Percentiles rank a stretch among this genome's conserved stretches.
Evolutionary conservation across 495 filamentous ascomycete species (phyloP).

Genomic region (Lichina pygmaea): DNA sequence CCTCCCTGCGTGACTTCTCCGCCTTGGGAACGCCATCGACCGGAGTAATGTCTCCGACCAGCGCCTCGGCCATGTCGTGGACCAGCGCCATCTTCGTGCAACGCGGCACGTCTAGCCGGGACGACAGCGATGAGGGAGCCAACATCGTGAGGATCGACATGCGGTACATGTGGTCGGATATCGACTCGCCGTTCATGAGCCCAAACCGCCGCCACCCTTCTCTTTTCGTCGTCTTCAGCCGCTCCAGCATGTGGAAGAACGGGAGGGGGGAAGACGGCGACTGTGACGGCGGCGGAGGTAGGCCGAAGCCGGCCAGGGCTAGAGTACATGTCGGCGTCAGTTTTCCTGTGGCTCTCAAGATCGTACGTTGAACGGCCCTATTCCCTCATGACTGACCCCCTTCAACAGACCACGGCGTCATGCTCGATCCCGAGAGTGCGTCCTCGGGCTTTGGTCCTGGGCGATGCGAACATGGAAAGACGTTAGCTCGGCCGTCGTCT

Average conservation of each 20-base stretch:
- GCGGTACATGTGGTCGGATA: constrained; percentile 97
- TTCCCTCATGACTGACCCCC: too few species aligned
- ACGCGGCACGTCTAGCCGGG: constrained; percentile 42
- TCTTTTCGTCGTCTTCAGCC: constrained; percentile 80
- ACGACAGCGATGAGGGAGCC: constrained; percentile 47
- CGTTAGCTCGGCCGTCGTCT: too few species aligned
- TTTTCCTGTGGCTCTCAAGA: too few species aligned
- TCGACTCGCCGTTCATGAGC: constrained; percentile 51
- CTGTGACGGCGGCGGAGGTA: neutral
- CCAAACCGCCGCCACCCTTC: constrained; percentile 86
- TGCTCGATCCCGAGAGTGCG: too few species aligned
- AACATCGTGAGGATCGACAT: constrained; percentile 95
- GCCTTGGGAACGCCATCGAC: constrained; percentile 40
- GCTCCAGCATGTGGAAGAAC: constrained; percentile 82
- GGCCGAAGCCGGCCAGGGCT: neutral
- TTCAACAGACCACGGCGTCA: too few species aligned
- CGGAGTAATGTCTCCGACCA: constrained; percentile 92
- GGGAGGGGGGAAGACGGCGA: constrained; percentile 41
- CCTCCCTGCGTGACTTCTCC: constrained; percentile 74
- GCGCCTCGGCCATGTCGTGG: constrained; percentile 88
- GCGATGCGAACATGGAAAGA: too few species aligned
- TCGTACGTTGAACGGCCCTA: too few species aligned
- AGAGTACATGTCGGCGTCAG: neutral
- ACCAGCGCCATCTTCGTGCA: constrained; percentile 86
- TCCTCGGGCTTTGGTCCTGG: too few species aligned